Base-by-base conservation (phyloP, 1,284 basidiomycete genomes). In the Caloboletus firmus region DNA sequence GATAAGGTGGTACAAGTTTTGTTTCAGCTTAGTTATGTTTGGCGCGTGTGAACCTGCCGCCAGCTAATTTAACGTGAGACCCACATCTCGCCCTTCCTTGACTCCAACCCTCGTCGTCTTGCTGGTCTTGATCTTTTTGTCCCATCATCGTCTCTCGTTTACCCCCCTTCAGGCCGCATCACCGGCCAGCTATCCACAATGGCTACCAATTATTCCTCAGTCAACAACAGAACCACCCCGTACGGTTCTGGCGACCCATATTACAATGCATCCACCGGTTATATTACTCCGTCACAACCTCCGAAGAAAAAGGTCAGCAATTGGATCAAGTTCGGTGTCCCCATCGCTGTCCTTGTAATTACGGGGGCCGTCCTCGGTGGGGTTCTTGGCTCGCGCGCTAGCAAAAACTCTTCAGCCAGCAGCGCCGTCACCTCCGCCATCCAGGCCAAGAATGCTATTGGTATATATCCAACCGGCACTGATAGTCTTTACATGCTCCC, bases 401-500 rank as follows among this genome's bases (percentile, higher is more conserved):
- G 76, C 76, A 76, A 79, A 72, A 76, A 70, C 54, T 69, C 57
- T 59, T 67, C 56, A 73, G 73, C 63, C 31, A 73, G 26, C 36
- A 67, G 56, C 13, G 74, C 72, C 26, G 78, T 73, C n/a, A 76
- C 78, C 58, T 78, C 82, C 54, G 79, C 82, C 42, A 79, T 80
- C 44, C 82, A 81, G 59, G 79, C 79, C 20, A 87, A 89, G 70
- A 75, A 79, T 49, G 76, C 78, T 13, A 68, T 88, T 39, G 86
- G 87, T 34, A 70, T 80, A 43, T 89, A 83, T 68, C 82, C 93
- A 34, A 90, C 89, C 17, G 84, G 85, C 44, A 91, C 90, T 11
- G 79, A 93, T 64, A 81, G 83, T 66, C 74, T 79, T 42, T 90
- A 78, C 64, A 82, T 89, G 75, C 80, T 93, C 56, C 95, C 95